Percentiles rank a stretch among this genome's conserved stretches.
Evolutionary conservation across 2,329 filamentous ascomycete species (phyloP).

Genomic region (Helicocarpus griseus): DNA sequence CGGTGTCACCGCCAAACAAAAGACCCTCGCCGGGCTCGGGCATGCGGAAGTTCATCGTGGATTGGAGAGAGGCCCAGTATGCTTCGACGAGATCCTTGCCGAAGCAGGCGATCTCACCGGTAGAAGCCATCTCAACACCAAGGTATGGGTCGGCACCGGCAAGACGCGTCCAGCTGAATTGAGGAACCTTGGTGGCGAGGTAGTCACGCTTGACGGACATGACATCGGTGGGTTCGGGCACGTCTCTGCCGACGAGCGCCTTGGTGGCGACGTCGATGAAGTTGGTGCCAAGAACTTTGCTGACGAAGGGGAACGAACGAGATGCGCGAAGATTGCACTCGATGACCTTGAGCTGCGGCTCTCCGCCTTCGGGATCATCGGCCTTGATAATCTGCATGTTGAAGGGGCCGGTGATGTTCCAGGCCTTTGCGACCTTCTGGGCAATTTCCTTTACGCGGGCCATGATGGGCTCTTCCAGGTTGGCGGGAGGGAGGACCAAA

Average conservation of each 20-base stretch:
- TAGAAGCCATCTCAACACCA: conserved; percentile 94
- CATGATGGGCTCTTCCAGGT: conserved; percentile 67
- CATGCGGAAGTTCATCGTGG: conserved; percentile 98
- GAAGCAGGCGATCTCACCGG: conserved; percentile 98
- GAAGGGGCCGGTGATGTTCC: conserved; percentile 96
- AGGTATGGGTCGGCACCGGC: conserved; percentile 95
- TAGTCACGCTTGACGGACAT: conserved; percentile 88
- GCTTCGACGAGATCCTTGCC: conserved; percentile 92
- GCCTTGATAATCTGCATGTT: conserved; percentile 99
- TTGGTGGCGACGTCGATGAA: conserved; percentile 95
- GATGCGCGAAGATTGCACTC: conserved; percentile 97
- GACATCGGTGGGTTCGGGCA: conserved; percentile 75
- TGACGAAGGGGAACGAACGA: conserved; percentile 95
- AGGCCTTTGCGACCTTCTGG: conserved; percentile 89
- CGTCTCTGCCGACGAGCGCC: conserved; percentile 74
- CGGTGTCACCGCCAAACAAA: conserved; percentile 72
- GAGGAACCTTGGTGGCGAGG: conserved; percentile 91
- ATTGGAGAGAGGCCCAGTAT: conserved; percentile 94
- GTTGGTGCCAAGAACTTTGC: conserved; percentile 91
- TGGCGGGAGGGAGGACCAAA: conserved; percentile 76
- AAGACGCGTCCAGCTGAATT: conserved; percentile 98
- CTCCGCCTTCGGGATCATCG: conserved; percentile 61
- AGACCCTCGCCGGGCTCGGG: conserved; percentile 92
- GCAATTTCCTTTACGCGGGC: conserved; percentile 90
- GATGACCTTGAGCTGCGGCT: conserved; percentile 81